Conservation (phyloP, 768 basidiomycete species). For the Harrya chromipes region DNA sequence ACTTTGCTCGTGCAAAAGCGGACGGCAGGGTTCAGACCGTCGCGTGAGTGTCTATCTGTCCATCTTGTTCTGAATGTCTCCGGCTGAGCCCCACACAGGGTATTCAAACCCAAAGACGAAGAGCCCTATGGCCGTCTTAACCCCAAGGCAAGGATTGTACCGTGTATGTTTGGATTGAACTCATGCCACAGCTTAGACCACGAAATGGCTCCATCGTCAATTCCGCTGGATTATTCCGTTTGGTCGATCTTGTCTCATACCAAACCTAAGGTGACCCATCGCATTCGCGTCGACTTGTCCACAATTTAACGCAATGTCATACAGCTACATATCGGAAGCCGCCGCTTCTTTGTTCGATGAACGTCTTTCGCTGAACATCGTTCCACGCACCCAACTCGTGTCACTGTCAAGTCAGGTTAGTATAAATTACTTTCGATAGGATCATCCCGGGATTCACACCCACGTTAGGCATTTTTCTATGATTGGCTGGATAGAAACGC, state of each 20-base stretch:
- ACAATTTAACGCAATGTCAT: neutral
- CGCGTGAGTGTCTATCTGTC: conserved; percentile 49
- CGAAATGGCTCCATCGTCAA: conserved; percentile 87
- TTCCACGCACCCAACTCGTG: conserved; percentile 82
- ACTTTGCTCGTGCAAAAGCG: conserved; percentile 84
- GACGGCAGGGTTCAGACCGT: conserved; percentile 76
- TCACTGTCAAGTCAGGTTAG: conserved; percentile 69
- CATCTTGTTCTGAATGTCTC: neutral
- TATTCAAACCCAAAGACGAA: conserved; percentile 91
- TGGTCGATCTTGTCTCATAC: conserved; percentile 84
- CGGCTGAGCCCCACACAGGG: conserved; percentile 39
- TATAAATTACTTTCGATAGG: neutral
- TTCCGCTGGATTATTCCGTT: conserved; percentile 90
- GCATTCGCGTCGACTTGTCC: neutral
- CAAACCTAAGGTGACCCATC: conserved; percentile 67
- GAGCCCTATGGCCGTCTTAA: conserved; percentile 87
- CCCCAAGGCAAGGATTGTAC: conserved; percentile 56
- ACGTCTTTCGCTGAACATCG: conserved; percentile 72
- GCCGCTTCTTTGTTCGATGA: conserved; percentile 83
- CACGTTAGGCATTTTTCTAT: conserved; percentile 78
- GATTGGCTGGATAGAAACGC: conserved; percentile 86
- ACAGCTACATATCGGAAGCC: conserved; percentile 84
- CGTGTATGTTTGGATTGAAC: neutral
- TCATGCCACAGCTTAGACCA: conserved; percentile 49
- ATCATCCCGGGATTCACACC: conserved; percentile 1